Evolutionary conservation across 1,284 basidiomycete genomes (phyloP).

Genomic region (Inonotus hispidus): DNA sequence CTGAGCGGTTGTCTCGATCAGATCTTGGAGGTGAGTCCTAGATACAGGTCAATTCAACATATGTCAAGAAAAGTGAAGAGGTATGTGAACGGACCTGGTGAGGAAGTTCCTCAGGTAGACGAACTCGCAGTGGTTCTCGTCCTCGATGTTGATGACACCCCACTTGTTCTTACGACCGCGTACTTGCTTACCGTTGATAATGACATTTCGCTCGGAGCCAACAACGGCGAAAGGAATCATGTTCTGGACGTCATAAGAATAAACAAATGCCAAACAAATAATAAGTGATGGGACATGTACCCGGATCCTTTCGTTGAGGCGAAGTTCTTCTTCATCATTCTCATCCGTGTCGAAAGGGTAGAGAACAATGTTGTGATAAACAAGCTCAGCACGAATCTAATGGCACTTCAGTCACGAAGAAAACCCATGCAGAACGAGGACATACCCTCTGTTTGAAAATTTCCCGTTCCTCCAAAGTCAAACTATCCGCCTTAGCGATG

Average conservation of each 20-base stretch:
- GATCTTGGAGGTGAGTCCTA: constrained; percentile 94
- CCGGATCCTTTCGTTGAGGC: constrained; percentile 87
- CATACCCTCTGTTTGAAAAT: constrained; percentile 86
- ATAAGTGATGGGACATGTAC: constrained; percentile 42
- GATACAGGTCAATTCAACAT: background rate
- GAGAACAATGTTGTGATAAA: constrained; percentile 88
- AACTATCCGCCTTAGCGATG: constrained; percentile 95
- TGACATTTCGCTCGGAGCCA: constrained; percentile 90
- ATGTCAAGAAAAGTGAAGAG: background rate
- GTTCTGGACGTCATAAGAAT: constrained; percentile 41
- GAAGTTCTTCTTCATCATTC: constrained; percentile 87
- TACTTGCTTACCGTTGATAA: constrained; percentile 93
- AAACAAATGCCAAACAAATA: constrained; percentile 5
- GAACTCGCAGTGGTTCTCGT: constrained; percentile 97
- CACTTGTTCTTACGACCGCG: constrained; percentile 96
- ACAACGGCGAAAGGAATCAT: constrained; percentile 97
- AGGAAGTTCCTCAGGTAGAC: constrained; percentile 96
- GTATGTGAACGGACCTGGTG: constrained; percentile 53
- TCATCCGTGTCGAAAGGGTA: constrained; percentile 99
- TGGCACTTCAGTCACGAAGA: background rate
- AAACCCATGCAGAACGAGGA: background rate
- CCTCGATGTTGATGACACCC: constrained; percentile 98
- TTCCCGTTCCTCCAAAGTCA: constrained; percentile 91
- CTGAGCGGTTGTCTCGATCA: constrained; percentile 98
- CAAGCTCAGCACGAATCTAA: constrained; percentile 89